Conservation (phyloP, 305 asterid species). For the Fraxinus velutina region DNA sequence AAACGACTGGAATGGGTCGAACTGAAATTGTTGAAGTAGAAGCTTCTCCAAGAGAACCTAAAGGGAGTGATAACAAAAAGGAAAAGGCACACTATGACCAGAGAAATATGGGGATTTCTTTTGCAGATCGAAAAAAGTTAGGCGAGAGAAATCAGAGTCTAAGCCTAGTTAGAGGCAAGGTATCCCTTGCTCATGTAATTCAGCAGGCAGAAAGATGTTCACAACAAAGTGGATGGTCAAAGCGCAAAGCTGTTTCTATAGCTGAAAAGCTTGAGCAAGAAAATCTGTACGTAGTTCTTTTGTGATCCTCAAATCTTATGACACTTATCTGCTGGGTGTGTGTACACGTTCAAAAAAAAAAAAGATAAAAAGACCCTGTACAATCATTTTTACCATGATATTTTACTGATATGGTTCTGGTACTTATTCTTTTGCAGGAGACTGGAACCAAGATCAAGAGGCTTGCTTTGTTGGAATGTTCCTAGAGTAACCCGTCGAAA, state of each 20-base stretch:
- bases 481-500: slow-evolving; percentile 38
- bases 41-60: slow-evolving; percentile 10
- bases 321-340: background rate
- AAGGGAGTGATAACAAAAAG: background rate
- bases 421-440: slow-evolving; percentile 34
- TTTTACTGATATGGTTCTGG: background rate
- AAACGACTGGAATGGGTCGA: background rate
- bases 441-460: slow-evolving; percentile 52
- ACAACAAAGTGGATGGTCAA: slow-evolving; percentile 79
- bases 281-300: slow-evolving; percentile 58
- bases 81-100: slow-evolving; percentile 30
- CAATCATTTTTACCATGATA: background rate
- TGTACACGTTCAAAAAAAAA: background rate
- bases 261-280: slow-evolving; percentile 98
- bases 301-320: background rate
- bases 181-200: slow-evolving; percentile 90
- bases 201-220: slow-evolving; percentile 83
- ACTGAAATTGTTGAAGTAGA: slow-evolving; percentile 9
- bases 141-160: slow-evolving; percentile 62
- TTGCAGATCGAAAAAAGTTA: slow-evolving; percentile 26
- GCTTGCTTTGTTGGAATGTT: slow-evolving; percentile 52
- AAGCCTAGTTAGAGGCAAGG: slow-evolving; percentile 85
- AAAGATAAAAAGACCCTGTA: background rate
- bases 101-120: background rate
- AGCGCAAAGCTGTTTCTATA: slow-evolving; percentile 78